Evolutionary conservation across 495 filamentous ascomycete species (phyloP), one percentile per base, ranked within the genome.

Genomic region (Aspergillus steynii): DNA sequence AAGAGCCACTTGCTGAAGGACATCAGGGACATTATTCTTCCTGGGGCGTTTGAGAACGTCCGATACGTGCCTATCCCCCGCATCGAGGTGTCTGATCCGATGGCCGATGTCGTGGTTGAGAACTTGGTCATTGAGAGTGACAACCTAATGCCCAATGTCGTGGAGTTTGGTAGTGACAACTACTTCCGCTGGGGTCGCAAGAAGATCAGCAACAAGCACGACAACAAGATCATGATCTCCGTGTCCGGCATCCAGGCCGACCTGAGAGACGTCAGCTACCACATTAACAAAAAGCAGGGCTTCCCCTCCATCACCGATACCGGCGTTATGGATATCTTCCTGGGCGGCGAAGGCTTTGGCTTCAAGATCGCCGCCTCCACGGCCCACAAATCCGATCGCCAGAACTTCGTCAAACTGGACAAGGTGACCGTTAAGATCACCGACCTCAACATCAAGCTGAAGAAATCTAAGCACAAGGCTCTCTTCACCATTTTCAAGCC

Each of bases 151-250:
- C 95, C 95, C 46, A 99, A 99, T 72, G 86, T 96, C 2, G 76
- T 97, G 29, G 96, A 99, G 68, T 85, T 98, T 66, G 86, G 86
- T 51, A 90, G 85, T 70, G 94, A 99, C 77, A 96, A 97, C 78
- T 96, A 96, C 80, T 93, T 92, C 85, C 88, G 91, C 62, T 97
- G 90, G 85, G 96, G 95, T 27, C 91, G 95, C 66, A 97, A 95
- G 88, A 83, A 82, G 60, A 80, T 88, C 53, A 82, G 84, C 72
- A 96, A 83, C 84, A 92, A 86, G 79, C 87, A 85, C 65, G 87
- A 88, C 72, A 92, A 96, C 74, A 88, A 90, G 72, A 74, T 82
- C 63, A 82, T 93, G 81, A 80, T 98, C 50, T 89, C 90, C 45
- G 89, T 90, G 5, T 95, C 92, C 54, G 93, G 93, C 25, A 85